A percentile compares a stretch with the other conserved stretches of the same genome.
phyloP scores from a whole-genome alignment of 768 basidiomycete genomes.

The Rhodotorula sphaerocarpa region DNA sequence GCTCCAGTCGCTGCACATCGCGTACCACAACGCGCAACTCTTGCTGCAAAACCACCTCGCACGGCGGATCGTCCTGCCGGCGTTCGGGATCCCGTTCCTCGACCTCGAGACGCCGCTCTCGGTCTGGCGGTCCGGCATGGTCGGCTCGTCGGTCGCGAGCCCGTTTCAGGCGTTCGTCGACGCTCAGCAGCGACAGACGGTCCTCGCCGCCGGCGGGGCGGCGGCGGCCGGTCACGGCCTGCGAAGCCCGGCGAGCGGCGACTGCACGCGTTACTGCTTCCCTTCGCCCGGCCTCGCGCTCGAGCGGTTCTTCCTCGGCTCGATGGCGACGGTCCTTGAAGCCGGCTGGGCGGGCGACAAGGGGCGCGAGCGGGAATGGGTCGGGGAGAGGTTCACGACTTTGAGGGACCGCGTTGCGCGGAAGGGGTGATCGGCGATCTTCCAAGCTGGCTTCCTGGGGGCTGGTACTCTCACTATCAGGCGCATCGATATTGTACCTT shows the following conservation, averaged over 20 bases:
- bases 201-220: background rate
- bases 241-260: constrained; percentile 13
- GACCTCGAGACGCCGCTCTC: constrained; percentile 35
- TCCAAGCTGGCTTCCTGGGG: too few relatives aligned
- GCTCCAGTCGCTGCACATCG: constrained; percentile 1
- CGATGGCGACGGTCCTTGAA: constrained; percentile 28
- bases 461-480: too few relatives aligned
- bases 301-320: constrained; percentile 36
- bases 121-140: constrained; percentile 34
- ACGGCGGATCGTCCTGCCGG: constrained; percentile 15
- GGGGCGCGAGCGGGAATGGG: constrained; percentile 11
- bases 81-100: constrained; percentile 34
- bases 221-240: too few relatives aligned
- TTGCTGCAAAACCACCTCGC: constrained; percentile 33
- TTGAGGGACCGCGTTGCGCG: constrained; percentile 4
- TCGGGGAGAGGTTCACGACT: constrained; percentile 13
- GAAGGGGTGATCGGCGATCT: too few relatives aligned
- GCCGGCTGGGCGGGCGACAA: constrained; percentile 18
- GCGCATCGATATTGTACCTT: too few relatives aligned
- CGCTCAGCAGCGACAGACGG: background rate
- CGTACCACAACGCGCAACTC: constrained; percentile 38
- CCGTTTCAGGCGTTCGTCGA: background rate
- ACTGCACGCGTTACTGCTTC: constrained; percentile 38
- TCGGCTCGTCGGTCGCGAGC: constrained; percentile 23
- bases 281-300: constrained; percentile 36